Evolutionary conservation across 1,139 yeast species (phyloP).

Genomic region (Saccharomyces pastorianus): DNA sequence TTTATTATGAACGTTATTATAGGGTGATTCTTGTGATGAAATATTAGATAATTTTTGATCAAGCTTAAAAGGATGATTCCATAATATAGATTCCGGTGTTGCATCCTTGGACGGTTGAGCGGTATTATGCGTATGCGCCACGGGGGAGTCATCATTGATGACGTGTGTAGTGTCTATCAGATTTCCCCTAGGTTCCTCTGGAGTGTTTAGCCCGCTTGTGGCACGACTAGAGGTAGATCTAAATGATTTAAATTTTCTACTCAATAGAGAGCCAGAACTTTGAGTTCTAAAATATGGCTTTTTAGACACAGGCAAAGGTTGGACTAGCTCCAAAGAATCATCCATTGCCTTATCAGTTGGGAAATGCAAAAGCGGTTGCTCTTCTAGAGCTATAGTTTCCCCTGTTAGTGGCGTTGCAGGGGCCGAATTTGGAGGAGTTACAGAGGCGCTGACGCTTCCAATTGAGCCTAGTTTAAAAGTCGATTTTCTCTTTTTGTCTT

Average conservation of each 20-base stretch:
- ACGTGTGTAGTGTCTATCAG: not conserved
- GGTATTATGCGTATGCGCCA: conserved; percentile 5
- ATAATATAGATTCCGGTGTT: not conserved
- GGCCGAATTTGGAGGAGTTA: conserved; percentile 3
- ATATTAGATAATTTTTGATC: not conserved
- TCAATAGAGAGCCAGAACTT: conserved; percentile 25
- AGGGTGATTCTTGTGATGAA: not conserved
- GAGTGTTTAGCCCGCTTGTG: conserved; percentile 1
- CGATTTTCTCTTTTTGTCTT: conserved; percentile 15
- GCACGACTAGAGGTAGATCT: conserved; percentile 12
- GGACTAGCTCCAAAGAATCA: not conserved
- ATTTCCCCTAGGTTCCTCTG: not conserved
- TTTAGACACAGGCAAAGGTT: conserved; percentile 4
- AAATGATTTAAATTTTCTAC: conserved; percentile 23
- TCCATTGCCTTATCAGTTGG: not conserved
- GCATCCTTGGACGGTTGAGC: conserved; percentile 2
- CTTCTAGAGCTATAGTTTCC: conserved; percentile 7
- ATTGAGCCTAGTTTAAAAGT: conserved; percentile 14
- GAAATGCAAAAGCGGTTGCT: conserved; percentile 8
- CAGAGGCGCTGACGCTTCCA: conserved; percentile 1
- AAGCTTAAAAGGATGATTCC: conserved; percentile 4
- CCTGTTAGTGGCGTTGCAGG: conserved; percentile 2
- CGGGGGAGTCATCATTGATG: conserved; percentile 5
- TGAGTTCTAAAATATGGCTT: conserved; percentile 14
- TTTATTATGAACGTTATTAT: conserved; percentile 2